Percentiles rank a stretch among this genome's conserved stretches.
phyloP scores from a whole-genome alignment of 1,284 basidiomycete genomes.

The Wallemia mellicola region DNA sequence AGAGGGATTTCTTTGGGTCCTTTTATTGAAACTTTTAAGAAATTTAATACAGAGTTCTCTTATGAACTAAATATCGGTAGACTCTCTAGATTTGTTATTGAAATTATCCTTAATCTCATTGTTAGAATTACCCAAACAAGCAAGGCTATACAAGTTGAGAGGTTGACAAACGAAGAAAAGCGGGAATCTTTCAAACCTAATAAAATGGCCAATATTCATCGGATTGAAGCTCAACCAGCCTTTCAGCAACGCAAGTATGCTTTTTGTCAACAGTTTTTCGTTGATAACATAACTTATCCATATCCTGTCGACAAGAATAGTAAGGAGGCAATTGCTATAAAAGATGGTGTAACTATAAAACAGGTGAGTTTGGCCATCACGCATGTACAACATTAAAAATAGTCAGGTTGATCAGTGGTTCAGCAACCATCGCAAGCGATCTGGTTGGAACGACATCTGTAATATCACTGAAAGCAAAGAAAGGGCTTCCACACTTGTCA shows the following conservation, averaged over 20 bases:
- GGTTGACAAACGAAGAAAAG: background rate
- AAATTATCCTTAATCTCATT: background rate
- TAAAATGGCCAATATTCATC: background rate
- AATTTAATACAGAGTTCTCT: background rate
- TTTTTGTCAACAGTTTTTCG: background rate
- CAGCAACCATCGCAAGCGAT: background rate
- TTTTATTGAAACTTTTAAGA: background rate
- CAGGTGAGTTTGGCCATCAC: background rate
- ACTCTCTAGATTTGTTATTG: background rate
- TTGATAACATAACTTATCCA: background rate
- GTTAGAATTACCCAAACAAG: background rate
- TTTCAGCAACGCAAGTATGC: background rate
- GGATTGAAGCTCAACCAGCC: background rate
- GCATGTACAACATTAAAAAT: background rate
- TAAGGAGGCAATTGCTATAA: background rate
- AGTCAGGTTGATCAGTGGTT: background rate
- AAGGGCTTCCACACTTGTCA: background rate
- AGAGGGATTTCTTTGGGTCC: background rate
- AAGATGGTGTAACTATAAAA: background rate
- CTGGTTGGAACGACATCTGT: background rate
- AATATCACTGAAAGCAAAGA: background rate
- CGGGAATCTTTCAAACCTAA: background rate
- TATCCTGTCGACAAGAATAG: background rate
- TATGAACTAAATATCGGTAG: background rate
- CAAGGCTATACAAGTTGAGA: background rate